These are phyloP conservation scores for Nemania abortiva DNA, from an alignment of 2,329 filamentous ascomycete genomes.

Conservation along the genomic window DNA sequence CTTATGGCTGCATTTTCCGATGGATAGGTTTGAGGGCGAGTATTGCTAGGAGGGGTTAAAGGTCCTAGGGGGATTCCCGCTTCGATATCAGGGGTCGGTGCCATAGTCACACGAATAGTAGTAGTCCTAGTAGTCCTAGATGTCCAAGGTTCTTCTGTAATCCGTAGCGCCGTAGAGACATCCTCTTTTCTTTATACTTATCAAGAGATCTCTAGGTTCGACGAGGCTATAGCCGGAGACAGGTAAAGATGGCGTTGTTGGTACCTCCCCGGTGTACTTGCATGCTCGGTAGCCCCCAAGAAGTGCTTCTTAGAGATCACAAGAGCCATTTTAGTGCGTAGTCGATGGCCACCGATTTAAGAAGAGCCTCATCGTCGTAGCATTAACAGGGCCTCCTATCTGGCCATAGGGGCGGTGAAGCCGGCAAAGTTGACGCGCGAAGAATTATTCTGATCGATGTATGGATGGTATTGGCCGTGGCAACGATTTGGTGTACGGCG, in stretches of 20 bases:
- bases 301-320: background rate
- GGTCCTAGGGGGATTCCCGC: background rate
- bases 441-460: background rate
- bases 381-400: background rate
- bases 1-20: background rate
- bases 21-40: background rate
- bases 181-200: constrained; percentile 11
- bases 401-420: background rate
- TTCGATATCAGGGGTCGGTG: constrained; percentile 15
- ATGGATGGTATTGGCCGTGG: constrained; percentile 9
- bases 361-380: constrained; percentile 14
- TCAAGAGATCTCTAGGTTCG: background rate
- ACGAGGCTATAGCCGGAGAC: constrained; percentile 3
- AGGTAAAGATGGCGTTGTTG: background rate
- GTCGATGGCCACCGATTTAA: background rate
- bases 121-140: background rate
- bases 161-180: background rate
- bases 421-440: background rate
- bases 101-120: constrained; percentile 11
- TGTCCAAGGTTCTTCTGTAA: background rate
- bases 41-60: background rate
- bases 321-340: background rate
- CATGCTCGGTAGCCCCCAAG: background rate
- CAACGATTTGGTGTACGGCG: constrained; percentile 21
- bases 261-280: constrained; percentile 1